These are phyloP conservation scores for Amanita fuliginea DNA, from an alignment of 768 basidiomycete species.

Conservation along the genomic window DNA sequence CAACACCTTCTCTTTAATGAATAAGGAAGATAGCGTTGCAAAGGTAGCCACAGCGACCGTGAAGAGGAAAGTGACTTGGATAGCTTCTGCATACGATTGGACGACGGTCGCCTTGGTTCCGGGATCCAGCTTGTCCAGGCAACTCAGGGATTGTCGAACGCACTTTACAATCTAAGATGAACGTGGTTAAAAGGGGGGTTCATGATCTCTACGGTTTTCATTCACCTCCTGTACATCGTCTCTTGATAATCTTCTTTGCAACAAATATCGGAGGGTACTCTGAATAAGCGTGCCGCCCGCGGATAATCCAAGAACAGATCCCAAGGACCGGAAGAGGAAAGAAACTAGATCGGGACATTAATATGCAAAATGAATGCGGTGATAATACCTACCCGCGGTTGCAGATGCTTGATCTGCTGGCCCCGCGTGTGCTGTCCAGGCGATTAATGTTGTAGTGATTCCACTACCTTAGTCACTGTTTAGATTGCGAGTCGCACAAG, in stretches of 20 bases:
- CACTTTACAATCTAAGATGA: slow-evolving; percentile 31
- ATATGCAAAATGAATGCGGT: background rate
- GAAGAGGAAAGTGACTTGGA: slow-evolving; percentile 39
- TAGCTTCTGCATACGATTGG: slow-evolving; percentile 31
- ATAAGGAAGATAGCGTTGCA: slow-evolving; percentile 32
- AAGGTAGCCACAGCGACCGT: slow-evolving; percentile 28
- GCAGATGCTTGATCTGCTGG: slow-evolving; percentile 52
- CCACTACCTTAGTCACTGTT: slow-evolving; percentile 27
- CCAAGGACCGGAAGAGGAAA: slow-evolving; percentile 57
- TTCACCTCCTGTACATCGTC: slow-evolving; percentile 45
- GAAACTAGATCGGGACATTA: slow-evolving; percentile 27
- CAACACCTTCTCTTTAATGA: slow-evolving; percentile 41
- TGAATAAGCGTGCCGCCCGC: slow-evolving; percentile 47
- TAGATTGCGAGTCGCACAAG: background rate
- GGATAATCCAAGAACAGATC: slow-evolving; percentile 46
- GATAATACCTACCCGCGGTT: slow-evolving; percentile 35
- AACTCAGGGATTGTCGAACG: slow-evolving; percentile 38
- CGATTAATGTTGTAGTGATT: slow-evolving; percentile 46
- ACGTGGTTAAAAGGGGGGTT: background rate
- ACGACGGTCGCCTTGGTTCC: slow-evolving; percentile 23
- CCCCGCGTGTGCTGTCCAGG: slow-evolving; percentile 54
- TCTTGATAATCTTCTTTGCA: slow-evolving; percentile 30
- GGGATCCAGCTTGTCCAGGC: slow-evolving; percentile 33
- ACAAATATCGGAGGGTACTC: slow-evolving; percentile 30
- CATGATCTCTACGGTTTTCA: background rate